These are phyloP conservation scores for Solanum paucissectum DNA, from an alignment of 257 asterid genomes.

Conservation along the genomic window DNA sequence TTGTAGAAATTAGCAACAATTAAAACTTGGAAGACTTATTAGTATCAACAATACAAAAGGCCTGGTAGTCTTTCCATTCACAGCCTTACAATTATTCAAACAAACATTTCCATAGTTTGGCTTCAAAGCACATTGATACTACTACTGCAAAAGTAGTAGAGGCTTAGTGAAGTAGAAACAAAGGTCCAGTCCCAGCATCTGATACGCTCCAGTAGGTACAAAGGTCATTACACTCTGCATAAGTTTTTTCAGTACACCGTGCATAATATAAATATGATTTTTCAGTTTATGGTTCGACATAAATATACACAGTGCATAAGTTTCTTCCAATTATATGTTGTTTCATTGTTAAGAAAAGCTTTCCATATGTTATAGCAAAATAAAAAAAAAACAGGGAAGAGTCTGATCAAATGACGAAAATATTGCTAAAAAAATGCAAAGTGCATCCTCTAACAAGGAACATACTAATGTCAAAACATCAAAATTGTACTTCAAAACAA, in stretches of 20 bases:
- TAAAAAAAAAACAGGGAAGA: too few species aligned
- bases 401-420: background rate
- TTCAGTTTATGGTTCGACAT: too few species aligned
- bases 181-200: conserved; percentile 61
- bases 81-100: background rate
- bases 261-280: too few species aligned
- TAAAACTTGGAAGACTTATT: background rate
- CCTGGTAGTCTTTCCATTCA: background rate
- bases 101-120: background rate
- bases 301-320: too few species aligned
- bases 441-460: background rate
- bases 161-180: conserved; percentile 8
- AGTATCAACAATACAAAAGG: background rate
- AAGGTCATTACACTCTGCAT: background rate
- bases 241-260: too few species aligned
- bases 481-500: too few species aligned
- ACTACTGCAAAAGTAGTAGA: background rate
- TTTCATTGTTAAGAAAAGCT: background rate
- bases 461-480: background rate
- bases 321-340: background rate
- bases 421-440: background rate
- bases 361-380: background rate
- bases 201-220: conserved; percentile 42
- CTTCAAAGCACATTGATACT: background rate
- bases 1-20: background rate